Conservation (phyloP, 2,329 filamentous ascomycete species). For the Sclerotinia trifoliorum region DNA sequence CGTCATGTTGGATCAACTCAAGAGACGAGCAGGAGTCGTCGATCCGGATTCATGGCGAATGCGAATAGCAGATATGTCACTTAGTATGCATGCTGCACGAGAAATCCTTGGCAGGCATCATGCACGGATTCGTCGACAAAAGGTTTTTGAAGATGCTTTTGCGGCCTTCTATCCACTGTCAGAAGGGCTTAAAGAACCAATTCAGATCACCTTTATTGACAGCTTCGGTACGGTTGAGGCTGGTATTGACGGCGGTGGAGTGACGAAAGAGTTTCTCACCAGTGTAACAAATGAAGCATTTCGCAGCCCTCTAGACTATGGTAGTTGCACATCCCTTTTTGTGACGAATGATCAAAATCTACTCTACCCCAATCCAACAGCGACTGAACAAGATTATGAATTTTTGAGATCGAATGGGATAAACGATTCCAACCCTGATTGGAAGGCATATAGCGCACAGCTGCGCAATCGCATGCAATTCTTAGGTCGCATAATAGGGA, state of each 20-base stretch:
- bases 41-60: constrained; percentile 76
- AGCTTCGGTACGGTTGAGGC: constrained; percentile 83
- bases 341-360: constrained; percentile 80
- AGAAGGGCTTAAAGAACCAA: constrained; percentile 85
- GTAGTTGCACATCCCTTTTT: constrained; percentile 64
- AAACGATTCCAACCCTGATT: constrained; percentile 54
- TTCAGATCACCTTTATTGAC: constrained; percentile 95
- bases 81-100: constrained; percentile 31
- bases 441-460: constrained; percentile 55
- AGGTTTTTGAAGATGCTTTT: constrained; percentile 83
- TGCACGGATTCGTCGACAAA: constrained; percentile 74
- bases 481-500: constrained; percentile 86
- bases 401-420: constrained; percentile 53
- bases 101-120: constrained; percentile 60
- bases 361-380: constrained; percentile 82
- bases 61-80: constrained; percentile 44
- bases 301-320: constrained; percentile 40
- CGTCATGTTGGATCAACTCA: constrained; percentile 76
- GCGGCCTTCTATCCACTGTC: constrained; percentile 78
- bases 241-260: constrained; percentile 93
- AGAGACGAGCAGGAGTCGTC: constrained; percentile 67
- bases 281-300: constrained; percentile 87
- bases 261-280: constrained; percentile 95
- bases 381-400: constrained; percentile 67
- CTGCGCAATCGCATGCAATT: constrained; percentile 82